Evolutionary conservation across 805 yeast genomes (phyloP), one percentile per base, ranked within the genome.

Genomic region (Wickerhamiella sorbophila): DNA sequence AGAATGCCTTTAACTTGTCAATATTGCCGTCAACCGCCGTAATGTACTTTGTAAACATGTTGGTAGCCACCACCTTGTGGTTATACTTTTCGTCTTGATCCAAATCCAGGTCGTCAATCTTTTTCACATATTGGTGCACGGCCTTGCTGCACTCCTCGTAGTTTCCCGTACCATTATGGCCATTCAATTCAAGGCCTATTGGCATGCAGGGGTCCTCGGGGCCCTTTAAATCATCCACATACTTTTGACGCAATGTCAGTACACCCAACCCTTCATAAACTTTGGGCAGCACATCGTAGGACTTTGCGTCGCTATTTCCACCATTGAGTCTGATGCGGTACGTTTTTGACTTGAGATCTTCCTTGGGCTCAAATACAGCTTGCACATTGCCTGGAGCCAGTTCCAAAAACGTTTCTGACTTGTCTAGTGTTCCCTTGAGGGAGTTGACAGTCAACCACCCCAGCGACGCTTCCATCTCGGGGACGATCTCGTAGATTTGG

Each of bases 371-470:
- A 22, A 29, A 45, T 10, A 43, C 48, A 4, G 37, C 31, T 4
- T 43, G 40, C 6, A 38, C 15, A 6, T 44, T 38, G 16, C 38
- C 33, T 16, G 38, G 18, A 4, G 40, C 29, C 17, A 48, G 40
- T 12, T 62, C 4, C 17, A 44, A n/a, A 6, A 33, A 16, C 15
- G 72, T 73, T 41, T 65, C 70, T 27, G 64, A 53, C 37, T 64
- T 69, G 4, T 52, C 48, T 29, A 74, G 58, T 0, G 72, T 53
- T 1, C 73, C 74, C 22, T 70, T 62, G 46, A 74, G 53, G 40
- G 73, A 74, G 52, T 78, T 79, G 20, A 77, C 55, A 0, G 80
- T 69, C 6, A 77, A 58, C 85, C 85, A 79, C 1, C 79, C 77
- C 49, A 74, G 75, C 10, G 77, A 46, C 0, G 84, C 85, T 54